phyloP scores from a whole-genome alignment of 805 yeast species.

The Spathaspora arborariae region DNA sequence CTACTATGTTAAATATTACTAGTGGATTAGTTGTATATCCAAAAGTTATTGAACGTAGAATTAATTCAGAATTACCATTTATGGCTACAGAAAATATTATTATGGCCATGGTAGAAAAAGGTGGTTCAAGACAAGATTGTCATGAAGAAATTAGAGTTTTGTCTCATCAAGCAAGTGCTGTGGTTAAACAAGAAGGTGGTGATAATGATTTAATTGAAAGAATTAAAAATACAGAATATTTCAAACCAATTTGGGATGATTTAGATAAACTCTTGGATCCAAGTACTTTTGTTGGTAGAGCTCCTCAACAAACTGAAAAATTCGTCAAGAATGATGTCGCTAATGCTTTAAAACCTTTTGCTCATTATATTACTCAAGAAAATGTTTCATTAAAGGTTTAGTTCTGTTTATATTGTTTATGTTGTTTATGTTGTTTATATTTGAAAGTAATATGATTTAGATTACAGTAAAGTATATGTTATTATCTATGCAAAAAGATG shows the following conservation, averaged over 20 bases:
- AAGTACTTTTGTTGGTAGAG: slow-evolving; percentile 94
- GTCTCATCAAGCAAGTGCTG: slow-evolving; percentile 95
- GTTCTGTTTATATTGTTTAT: slow-evolving; percentile 25
- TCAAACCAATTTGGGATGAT: slow-evolving; percentile 84
- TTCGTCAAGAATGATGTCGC: slow-evolving; percentile 83
- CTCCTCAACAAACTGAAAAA: slow-evolving; percentile 96
- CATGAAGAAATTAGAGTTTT: slow-evolving; percentile 96
- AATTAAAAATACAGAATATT: slow-evolving; percentile 70
- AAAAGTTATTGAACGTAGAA: slow-evolving; percentile 96
- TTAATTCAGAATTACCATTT: slow-evolving; percentile 90
- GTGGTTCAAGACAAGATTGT: slow-evolving; percentile 97
- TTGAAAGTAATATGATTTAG: neutral
- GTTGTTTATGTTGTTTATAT: neutral
- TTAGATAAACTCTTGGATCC: slow-evolving; percentile 84
- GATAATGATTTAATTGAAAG: slow-evolving; percentile 95
- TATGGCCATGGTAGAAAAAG: slow-evolving; percentile 99
- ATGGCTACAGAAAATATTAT: slow-evolving; percentile 99
- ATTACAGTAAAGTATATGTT: no score
- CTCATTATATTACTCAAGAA: slow-evolving; percentile 55
- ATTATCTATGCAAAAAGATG: no score
- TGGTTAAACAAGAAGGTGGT: slow-evolving; percentile 97
- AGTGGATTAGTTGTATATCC: slow-evolving; percentile 97
- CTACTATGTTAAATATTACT: slow-evolving; percentile 87
- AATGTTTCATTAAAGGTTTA: slow-evolving; percentile 79
- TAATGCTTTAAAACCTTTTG: slow-evolving; percentile 70